These are phyloP conservation scores for Cronartium quercuum DNA, from an alignment of 1,284 basidiomycete species.

Conservation along the genomic window DNA sequence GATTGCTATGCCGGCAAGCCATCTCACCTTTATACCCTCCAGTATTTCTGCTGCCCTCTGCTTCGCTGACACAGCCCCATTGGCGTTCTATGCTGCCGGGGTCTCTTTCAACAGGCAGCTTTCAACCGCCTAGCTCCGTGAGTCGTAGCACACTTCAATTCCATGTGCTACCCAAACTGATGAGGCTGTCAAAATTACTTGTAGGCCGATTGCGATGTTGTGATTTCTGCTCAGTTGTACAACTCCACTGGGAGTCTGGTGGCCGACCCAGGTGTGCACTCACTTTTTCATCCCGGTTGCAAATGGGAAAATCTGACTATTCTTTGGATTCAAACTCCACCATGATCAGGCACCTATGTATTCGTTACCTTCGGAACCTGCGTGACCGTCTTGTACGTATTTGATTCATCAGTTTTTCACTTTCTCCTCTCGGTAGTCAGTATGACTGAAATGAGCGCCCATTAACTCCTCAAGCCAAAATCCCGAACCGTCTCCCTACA, in stretches of 20 bases:
- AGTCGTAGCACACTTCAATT: background rate
- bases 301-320: background rate
- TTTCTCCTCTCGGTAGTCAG: too few relatives aligned
- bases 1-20: constrained; percentile 27
- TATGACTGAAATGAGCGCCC: too few relatives aligned
- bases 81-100: too few relatives aligned
- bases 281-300: background rate
- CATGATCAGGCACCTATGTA: constrained; percentile 6
- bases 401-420: background rate
- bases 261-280: constrained; percentile 11
- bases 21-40: background rate
- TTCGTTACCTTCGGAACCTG: constrained; percentile 22
- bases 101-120: background rate
- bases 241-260: constrained; percentile 29
- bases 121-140: background rate
- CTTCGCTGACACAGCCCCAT: background rate
- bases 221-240: constrained; percentile 23
- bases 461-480: constrained; percentile 4
- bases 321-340: background rate
- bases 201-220: constrained; percentile 20
- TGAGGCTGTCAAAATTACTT: background rate
- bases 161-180: background rate
- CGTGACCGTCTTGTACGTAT: constrained; percentile 14
- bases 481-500: constrained; percentile 9
- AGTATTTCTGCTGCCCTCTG: background rate